Evolutionary conservation across 345 rosid genomes (phyloP).

Genomic region (Brassica cretica): DNA sequence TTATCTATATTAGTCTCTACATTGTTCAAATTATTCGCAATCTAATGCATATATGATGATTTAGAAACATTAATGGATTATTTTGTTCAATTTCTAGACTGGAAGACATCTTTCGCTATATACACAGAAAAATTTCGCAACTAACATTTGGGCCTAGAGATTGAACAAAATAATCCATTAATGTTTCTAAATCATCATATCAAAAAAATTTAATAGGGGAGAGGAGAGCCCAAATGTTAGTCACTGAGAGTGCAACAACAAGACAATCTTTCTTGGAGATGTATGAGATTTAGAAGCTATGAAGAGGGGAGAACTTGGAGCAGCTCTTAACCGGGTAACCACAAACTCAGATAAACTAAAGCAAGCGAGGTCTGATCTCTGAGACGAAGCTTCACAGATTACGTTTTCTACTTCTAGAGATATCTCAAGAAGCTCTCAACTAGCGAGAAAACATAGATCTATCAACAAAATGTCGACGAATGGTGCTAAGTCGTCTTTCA

Average conservation of each 20-base stretch:
- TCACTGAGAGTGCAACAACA: background rate
- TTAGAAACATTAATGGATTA: background rate
- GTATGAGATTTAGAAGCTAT: constrained; percentile 64
- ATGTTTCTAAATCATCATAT: background rate
- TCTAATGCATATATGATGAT: background rate
- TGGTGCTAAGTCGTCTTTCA: constrained; percentile 51
- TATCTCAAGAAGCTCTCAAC: constrained; percentile 61
- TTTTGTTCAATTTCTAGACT: background rate
- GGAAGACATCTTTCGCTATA: background rate
- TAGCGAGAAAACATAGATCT: constrained; percentile 57
- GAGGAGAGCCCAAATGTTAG: background rate
- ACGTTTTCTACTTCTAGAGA: constrained; percentile 63
- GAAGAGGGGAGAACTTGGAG: constrained; percentile 52
- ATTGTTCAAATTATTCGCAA: background rate
- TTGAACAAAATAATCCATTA: background rate
- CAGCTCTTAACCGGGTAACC: constrained; percentile 61
- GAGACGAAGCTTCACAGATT: constrained; percentile 63
- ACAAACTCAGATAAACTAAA: constrained; percentile 57
- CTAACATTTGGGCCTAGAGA: background rate
- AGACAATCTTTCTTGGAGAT: constrained; percentile 56
- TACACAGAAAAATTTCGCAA: too few species aligned
- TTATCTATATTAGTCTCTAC: background rate
- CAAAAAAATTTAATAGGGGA: background rate
- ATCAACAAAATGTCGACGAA: constrained; percentile 79
- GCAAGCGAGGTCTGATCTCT: constrained; percentile 62